phyloP scores from a whole-genome alignment of 2,329 filamentous ascomycete genomes.

The Aspergillus ibericus region DNA sequence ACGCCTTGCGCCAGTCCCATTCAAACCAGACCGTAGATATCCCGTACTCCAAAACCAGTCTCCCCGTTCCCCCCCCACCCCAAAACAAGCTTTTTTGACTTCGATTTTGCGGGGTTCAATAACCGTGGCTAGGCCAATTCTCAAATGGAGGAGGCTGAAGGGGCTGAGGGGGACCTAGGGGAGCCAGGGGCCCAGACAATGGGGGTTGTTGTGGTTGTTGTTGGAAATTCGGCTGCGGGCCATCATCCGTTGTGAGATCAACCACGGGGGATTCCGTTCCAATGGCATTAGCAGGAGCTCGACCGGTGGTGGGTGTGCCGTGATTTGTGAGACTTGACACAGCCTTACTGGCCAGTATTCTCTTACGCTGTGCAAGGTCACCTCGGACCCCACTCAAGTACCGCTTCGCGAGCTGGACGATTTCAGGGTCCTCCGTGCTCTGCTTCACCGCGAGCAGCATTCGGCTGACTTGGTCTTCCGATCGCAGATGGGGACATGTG shows the following conservation, averaged over 20 bases:
- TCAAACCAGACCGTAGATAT: too few species aligned
- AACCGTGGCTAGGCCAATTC: not conserved
- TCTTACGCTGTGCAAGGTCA: constrained; percentile 55
- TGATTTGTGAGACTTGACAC: constrained; percentile 2
- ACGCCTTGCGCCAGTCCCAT: too few species aligned
- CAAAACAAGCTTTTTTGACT: too few species aligned
- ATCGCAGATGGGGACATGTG: constrained; percentile 63
- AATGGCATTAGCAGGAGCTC: not conserved
- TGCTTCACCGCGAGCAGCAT: constrained; percentile 64
- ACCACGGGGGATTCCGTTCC: not conserved
- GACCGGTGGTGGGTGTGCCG: not conserved
- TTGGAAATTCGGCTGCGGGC: not conserved
- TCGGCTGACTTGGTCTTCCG: constrained; percentile 61
- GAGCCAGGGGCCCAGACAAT: not conserved
- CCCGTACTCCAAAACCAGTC: too few species aligned
- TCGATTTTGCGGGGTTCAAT: not conserved
- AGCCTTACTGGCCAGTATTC: constrained; percentile 24
- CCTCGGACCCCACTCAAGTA: constrained; percentile 60
- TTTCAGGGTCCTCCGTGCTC: constrained; percentile 55
- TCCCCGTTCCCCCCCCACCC: too few species aligned
- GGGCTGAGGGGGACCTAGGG: not conserved
- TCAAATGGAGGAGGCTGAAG: not conserved
- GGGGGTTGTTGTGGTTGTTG: not conserved
- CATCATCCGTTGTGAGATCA: not conserved
- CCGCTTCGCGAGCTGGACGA: constrained; percentile 55